Evolutionary conservation across 352 stramenopile genomes (phyloP), one percentile per base, ranked within the genome.

Genomic region (Saprolegnia diclina): DNA sequence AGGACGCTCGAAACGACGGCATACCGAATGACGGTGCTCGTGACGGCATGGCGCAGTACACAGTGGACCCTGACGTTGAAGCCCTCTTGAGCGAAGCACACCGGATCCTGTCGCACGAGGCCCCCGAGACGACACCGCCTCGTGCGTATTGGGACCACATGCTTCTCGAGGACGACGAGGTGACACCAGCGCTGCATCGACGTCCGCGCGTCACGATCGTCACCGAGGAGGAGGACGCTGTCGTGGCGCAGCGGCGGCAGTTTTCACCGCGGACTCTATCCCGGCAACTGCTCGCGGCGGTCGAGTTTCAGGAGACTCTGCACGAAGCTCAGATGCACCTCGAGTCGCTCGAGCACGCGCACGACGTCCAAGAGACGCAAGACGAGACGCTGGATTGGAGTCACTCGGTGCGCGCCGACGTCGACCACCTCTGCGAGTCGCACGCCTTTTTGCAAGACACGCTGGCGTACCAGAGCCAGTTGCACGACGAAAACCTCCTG

Each of bases 271-370:
- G 63, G 32, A 62, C 63, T 19, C 38, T 69, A 21, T 48, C 45
- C 6, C 45, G 63, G 22, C 63, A 69, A 21, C 37, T 69, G 48
- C 35, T 69, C 1, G 63, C 63, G n/a, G 63, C 63, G 5, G 63
- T 69, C 16, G 63, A 69, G 37, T 69, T 62, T 48, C 63, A 69
- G 62, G 63, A 69, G 26, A 45, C 63, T 37, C 53, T 69, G n/a
- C 63, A 69, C 53, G 63, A 69, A 59, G 63, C 63, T 19, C 63
- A 69, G 37, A 35, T 69, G 63, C 53, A 69, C 35, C 29, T 69
- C n/a, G 53, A 52, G 37, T 44, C 63, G 22, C 19, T 69, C 18
- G 48, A 59, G 14, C 54, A 69, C 40, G 63, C 63, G 21, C 63
- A 69, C 40, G 63, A 69, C n/a, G 19, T 62, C 29, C n/a, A 62